A percentile compares a stretch with the other conserved stretches of the same genome.
Conservation (phyloP, 2,329 filamentous ascomycete species). For the Trichoderma semiorbis region DNA sequence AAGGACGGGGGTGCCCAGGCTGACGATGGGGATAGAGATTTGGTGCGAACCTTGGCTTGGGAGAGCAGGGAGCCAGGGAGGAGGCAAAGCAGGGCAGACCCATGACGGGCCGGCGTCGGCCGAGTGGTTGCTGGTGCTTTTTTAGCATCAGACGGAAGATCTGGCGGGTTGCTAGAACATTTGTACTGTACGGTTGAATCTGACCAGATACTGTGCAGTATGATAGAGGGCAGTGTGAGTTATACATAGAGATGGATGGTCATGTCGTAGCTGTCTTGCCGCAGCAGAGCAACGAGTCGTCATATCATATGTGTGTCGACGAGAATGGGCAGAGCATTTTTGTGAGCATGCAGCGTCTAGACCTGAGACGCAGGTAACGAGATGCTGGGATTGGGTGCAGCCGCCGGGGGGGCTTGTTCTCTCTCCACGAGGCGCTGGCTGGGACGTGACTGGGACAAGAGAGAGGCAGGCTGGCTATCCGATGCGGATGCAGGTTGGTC, state of each 20-base stretch:
- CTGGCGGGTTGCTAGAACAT: not conserved
- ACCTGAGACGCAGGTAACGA: conserved; percentile 10
- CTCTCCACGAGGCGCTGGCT: not conserved
- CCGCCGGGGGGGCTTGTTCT: not conserved
- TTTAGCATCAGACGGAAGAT: not conserved
- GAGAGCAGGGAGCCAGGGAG: not conserved
- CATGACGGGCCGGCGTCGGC: conserved; percentile 16
- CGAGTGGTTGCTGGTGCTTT: not conserved
- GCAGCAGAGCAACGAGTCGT: not conserved
- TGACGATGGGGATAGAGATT: conserved; percentile 6
- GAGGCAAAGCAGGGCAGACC: not conserved
- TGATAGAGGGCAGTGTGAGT: too few species aligned
- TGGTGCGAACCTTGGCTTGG: not conserved
- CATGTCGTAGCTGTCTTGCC: not conserved
- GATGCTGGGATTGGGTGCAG: conserved; percentile 7
- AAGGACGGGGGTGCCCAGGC: not conserved
- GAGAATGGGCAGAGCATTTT: not conserved
- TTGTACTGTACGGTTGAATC: not conserved
- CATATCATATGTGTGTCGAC: not conserved
- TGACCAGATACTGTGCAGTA: too few species aligned
- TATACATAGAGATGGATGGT: too few species aligned
- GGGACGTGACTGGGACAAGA: not conserved
- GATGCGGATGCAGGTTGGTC: not conserved
- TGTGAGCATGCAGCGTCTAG: not conserved
- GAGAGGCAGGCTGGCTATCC: not conserved